phyloP scores from a whole-genome alignment of 495 filamentous ascomycete genomes.

The Cercophora scortea region DNA sequence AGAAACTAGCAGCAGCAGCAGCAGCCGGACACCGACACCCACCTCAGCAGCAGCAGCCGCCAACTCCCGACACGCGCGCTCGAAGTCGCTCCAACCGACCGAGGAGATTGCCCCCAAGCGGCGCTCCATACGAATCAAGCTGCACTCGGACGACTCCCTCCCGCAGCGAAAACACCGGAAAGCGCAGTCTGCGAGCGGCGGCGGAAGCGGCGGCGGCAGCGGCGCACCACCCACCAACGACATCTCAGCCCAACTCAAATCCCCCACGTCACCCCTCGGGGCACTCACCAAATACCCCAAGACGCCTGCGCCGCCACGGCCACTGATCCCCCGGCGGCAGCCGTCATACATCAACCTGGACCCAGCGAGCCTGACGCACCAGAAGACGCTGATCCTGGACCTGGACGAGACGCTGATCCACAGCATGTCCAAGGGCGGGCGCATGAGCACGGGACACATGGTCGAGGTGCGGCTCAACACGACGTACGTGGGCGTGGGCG shows the following conservation, averaged over 20 bases:
- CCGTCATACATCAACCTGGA: conserved; percentile 63
- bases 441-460: conserved; percentile 97
- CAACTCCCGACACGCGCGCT: conserved; percentile 35
- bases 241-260: conserved; percentile 61
- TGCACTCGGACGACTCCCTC: conserved; percentile 71
- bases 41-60: conserved; percentile 9
- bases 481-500: conserved; percentile 52
- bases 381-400: conserved; percentile 93
- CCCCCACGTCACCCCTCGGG: conserved; percentile 77
- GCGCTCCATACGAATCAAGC: conserved; percentile 83
- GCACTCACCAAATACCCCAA: conserved; percentile 84
- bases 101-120: conserved; percentile 60
- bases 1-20: conserved; percentile 3
- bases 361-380: conserved; percentile 39
- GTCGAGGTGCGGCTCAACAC: conserved; percentile 88
- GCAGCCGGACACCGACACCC: conserved; percentile 6
- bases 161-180: conserved; percentile 54
- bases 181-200: conserved; percentile 32
- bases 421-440: conserved; percentile 89
- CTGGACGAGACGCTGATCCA: conserved; percentile 97
- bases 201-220: conserved; percentile 6
- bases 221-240: conserved; percentile 22
- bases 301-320: conserved; percentile 78
- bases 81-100: conserved; percentile 41
- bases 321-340: conserved; percentile 76